Base-by-base conservation (phyloP, 495 filamentous ascomycete genomes). In the Bryoglossum gracile region DNA sequence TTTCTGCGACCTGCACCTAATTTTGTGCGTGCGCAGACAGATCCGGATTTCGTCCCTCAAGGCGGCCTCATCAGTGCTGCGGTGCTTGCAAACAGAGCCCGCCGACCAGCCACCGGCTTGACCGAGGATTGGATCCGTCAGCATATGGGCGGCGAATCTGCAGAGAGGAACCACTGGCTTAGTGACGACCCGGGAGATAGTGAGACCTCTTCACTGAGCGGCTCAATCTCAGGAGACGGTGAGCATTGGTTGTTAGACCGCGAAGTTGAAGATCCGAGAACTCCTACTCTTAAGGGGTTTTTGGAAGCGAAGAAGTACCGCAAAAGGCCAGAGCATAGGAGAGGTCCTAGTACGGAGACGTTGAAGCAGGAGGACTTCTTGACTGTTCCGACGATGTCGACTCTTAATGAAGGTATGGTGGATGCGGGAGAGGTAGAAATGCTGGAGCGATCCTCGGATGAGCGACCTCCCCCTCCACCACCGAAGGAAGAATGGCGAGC, bases 101-200 rank as follows among this genome's bases (percentile, higher is more conserved):
- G 75, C 55, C 68, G 72, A 24, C 59, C 73, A 53, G 63, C 75
- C 30, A 65, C 76, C 59, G 82, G 83, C 35, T 80, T 86, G 45
- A 87, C 83, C 1, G 78, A 86, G 58, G 82, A 84, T 68, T 88
- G 84, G 84, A 83, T 88, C 50, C 79, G 84, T 32, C 81, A 84
- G 54, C 83, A 86, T 54, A 79, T 84, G 5, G 74, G 77, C 8
- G 73, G 75, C 52, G 77, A 79, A 53, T 69, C 68, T 34, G 75
- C 76, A 43, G 84, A 87, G 62, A 73, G 75, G 43, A 75, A 74
- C 32, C 78, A 83, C 61, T 88, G 84, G 84, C 64, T 84, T 35
- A 88, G 83, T 57, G 84, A 88, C 82, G 81, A 82, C 53, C 76
- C 78, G 21, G 80, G 77, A 57, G 75, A 75, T 54, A 77, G 71